Percentiles rank a stretch among this genome's conserved stretches.
These are phyloP conservation scores for Pestalotiopsis fici DNA, from an alignment of 2,329 filamentous ascomycete species.

Conservation along the genomic window DNA sequence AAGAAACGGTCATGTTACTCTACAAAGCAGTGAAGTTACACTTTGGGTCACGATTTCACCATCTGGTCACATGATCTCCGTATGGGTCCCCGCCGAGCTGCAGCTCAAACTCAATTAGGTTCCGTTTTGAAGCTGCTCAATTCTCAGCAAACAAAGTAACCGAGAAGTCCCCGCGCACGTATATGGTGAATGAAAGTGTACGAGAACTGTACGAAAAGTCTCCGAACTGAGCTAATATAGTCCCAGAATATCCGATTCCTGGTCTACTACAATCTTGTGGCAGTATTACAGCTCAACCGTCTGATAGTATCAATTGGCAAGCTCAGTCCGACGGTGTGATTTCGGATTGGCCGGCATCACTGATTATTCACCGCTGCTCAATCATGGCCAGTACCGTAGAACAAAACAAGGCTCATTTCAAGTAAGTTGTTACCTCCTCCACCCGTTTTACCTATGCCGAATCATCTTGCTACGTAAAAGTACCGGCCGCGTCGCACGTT, in stretches of 20 bases:
- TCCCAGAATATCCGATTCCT: background rate
- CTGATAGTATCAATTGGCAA: background rate
- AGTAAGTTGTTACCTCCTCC: conserved; percentile 6
- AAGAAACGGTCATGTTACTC: background rate
- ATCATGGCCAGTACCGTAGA: background rate
- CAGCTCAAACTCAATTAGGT: background rate
- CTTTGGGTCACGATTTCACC: background rate
- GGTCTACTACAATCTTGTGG: background rate
- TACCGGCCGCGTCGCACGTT: background rate
- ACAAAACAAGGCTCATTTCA: conserved; percentile 13
- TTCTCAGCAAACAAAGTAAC: conserved; percentile 2
- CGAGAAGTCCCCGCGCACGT: conserved; percentile 9
- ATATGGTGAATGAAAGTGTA: conserved; percentile 19
- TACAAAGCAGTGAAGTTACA: background rate
- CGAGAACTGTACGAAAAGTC: conserved; percentile 36
- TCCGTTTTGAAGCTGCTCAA: background rate
- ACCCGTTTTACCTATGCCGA: background rate
- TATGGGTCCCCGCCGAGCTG: background rate
- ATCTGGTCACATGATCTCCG: conserved; percentile 1
- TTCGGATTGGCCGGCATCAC: too few species aligned
- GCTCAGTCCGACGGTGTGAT: too few species aligned
- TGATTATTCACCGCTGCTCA: too few species aligned
- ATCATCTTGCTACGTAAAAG: background rate
- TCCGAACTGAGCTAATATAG: conserved; percentile 21
- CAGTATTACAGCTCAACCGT: background rate